These are phyloP conservation scores for Tuber magnatum DNA, from an alignment of 495 filamentous ascomycete genomes.

Conservation along the genomic window DNA sequence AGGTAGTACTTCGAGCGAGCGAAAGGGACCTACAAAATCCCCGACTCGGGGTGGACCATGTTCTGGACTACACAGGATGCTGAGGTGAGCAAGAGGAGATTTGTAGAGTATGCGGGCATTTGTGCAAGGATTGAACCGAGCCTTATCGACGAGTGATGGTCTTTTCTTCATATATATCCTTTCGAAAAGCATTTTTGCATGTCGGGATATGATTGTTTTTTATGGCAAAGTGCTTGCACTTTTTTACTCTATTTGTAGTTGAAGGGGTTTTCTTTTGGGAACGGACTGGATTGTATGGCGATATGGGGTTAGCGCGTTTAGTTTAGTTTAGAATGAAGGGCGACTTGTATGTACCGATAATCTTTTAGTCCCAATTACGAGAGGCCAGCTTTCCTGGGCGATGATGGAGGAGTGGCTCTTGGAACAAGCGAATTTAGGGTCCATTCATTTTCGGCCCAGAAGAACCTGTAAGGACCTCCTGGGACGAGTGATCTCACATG, in stretches of 20 bases:
- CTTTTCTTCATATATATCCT: not conserved
- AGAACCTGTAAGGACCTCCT: not conserved
- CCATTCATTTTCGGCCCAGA: not conserved
- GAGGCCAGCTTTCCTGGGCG: not conserved
- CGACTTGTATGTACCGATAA: not conserved
- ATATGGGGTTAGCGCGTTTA: not conserved
- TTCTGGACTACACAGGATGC: conserved; percentile 83
- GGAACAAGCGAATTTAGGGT: not conserved
- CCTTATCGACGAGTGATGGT: conserved; percentile 22
- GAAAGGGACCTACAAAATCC: conserved; percentile 70
- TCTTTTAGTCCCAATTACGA: not conserved
- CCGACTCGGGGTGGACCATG: conserved; percentile 81
- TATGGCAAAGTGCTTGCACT: not conserved
- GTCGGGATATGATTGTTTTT: not conserved
- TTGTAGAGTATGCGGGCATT: conserved; percentile 73
- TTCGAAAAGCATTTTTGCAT: not conserved
- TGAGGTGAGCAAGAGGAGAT: conserved; percentile 49
- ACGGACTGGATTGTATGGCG: not conserved
- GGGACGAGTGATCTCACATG: not conserved
- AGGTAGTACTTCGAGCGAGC: conserved; percentile 74
- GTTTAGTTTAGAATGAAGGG: not conserved
- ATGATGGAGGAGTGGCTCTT: not conserved
- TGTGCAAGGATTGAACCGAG: conserved; percentile 66
- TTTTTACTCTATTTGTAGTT: not conserved
- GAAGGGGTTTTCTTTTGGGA: not conserved